A percentile compares a stretch with the other conserved stretches of the same genome.
Evolutionary conservation across 495 filamentous ascomycete genomes (phyloP).

Genomic region (Lichenothelia convexa): DNA sequence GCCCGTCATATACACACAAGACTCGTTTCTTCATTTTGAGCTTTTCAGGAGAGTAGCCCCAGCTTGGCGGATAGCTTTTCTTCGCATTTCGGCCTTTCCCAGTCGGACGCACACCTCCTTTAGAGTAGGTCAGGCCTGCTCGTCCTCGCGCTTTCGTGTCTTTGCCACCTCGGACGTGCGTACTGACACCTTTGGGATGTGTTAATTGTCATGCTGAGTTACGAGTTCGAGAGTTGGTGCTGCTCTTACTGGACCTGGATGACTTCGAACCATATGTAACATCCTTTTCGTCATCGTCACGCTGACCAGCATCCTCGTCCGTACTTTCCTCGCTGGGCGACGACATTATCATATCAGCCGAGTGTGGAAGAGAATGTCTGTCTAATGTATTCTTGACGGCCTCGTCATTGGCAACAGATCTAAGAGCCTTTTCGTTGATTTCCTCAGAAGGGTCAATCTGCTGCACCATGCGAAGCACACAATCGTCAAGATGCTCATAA

Average conservation of each 20-base stretch:
- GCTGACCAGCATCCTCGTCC: constrained; percentile 47
- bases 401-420: constrained; percentile 65
- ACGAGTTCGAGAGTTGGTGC: constrained; percentile 24
- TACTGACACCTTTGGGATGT: constrained; percentile 33
- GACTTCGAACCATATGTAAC: constrained; percentile 31
- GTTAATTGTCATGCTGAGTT: constrained; percentile 38
- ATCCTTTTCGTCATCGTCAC: constrained; percentile 38
- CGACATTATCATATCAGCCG: constrained; percentile 27
- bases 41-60: constrained; percentile 76
- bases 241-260: constrained; percentile 32
- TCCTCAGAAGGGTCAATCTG: constrained; percentile 91
- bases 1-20: constrained; percentile 80
- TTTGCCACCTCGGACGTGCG: constrained; percentile 36
- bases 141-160: constrained; percentile 9
- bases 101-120: constrained; percentile 26
- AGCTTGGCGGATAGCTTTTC: constrained; percentile 78
- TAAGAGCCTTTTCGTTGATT: constrained; percentile 76
- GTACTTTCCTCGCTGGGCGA: constrained; percentile 38
- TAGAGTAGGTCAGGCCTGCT: constrained; percentile 27
- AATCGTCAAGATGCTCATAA: constrained; percentile 98
- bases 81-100: constrained; percentile 64
- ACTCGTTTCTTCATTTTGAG: constrained; percentile 98
- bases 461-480: constrained; percentile 91
- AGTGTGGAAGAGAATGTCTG: constrained; percentile 52
- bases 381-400: constrained; percentile 70